These are phyloP conservation scores for Salisapilia sapeloensis DNA, from an alignment of 352 stramenopile species.

Conservation along the genomic window DNA sequence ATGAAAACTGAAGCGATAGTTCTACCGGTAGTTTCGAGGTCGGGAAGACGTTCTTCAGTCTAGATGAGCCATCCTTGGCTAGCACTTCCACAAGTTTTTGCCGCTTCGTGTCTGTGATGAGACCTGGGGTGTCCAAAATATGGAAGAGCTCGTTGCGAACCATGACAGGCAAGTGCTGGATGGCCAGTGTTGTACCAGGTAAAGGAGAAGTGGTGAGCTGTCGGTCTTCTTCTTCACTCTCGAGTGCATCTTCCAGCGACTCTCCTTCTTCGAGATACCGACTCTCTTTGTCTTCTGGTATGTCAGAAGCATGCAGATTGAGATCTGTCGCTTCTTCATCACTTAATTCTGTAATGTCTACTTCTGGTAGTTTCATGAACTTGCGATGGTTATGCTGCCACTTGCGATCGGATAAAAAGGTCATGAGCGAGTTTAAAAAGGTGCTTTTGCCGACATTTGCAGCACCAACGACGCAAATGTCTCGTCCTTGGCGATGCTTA, in stretches of 20 bases:
- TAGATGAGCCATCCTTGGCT: constrained; percentile 32
- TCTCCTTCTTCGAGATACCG: constrained; percentile 36
- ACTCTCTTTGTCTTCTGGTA: constrained; percentile 7
- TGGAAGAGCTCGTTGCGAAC: constrained; percentile 70
- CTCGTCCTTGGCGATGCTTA: constrained; percentile 55
- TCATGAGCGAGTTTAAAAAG: constrained; percentile 85
- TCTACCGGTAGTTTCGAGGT: constrained; percentile 50
- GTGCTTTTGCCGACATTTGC: constrained; percentile 88
- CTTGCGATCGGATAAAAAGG: constrained; percentile 60
- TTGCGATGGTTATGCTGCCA: constrained; percentile 78
- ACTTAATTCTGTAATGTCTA: constrained; percentile 32
- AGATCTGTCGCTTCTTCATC: constrained; percentile 22
- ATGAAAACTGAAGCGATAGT: background rate
- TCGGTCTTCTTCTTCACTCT: constrained; percentile 35
- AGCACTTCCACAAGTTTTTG: constrained; percentile 69
- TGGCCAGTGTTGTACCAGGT: constrained; percentile 80
- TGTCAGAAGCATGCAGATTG: constrained; percentile 30
- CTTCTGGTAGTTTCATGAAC: constrained; percentile 60
- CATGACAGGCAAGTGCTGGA: constrained; percentile 63
- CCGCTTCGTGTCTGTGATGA: constrained; percentile 61
- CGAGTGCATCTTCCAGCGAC: constrained; percentile 48
- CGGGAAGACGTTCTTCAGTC: constrained; percentile 65
- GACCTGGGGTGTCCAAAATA: constrained; percentile 57
- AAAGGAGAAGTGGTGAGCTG: constrained; percentile 82
- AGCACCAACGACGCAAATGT: constrained; percentile 83